Evolutionary conservation across 1,139 yeast genomes (phyloP).

Genomic region (Pichia sp.): DNA sequence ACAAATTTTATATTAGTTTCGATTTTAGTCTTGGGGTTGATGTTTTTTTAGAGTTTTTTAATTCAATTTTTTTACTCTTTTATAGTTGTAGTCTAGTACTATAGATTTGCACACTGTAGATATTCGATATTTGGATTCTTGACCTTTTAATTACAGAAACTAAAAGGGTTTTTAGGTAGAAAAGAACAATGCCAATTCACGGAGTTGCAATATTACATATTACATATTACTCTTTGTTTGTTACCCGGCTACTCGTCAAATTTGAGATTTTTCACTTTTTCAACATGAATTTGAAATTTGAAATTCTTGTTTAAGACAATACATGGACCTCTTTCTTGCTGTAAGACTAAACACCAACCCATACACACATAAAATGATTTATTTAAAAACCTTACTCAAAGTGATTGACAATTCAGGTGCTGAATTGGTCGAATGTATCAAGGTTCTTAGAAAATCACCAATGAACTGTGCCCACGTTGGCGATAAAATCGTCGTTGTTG

Average conservation of each 20-base stretch:
- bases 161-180: too few species aligned
- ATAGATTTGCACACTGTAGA: too few species aligned
- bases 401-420: slow-evolving; percentile 95
- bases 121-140: too few species aligned
- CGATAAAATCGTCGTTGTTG: slow-evolving; percentile 90
- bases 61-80: too few species aligned
- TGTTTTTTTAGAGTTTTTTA: too few species aligned
- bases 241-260: neutral
- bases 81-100: too few species aligned
- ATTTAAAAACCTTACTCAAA: slow-evolving; percentile 79
- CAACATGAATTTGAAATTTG: neutral
- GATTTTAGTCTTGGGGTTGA: too few species aligned
- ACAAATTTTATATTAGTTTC: too few species aligned
- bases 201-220: too few species aligned
- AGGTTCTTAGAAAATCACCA: slow-evolving; percentile 86
- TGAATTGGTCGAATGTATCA: slow-evolving; percentile 90
- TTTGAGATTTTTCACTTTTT: neutral
- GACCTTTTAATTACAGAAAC: too few species aligned
- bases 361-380: slow-evolving; percentile 50
- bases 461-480: slow-evolving; percentile 78
- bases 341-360: neutral
- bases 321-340: neutral
- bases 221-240: neutral
- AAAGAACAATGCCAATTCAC: too few species aligned
- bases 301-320: neutral